Percentiles rank a stretch among this genome's conserved stretches.
These are phyloP conservation scores for Stereum hirsutum DNA, from an alignment of 1,284 basidiomycete species.

Conservation along the genomic window DNA sequence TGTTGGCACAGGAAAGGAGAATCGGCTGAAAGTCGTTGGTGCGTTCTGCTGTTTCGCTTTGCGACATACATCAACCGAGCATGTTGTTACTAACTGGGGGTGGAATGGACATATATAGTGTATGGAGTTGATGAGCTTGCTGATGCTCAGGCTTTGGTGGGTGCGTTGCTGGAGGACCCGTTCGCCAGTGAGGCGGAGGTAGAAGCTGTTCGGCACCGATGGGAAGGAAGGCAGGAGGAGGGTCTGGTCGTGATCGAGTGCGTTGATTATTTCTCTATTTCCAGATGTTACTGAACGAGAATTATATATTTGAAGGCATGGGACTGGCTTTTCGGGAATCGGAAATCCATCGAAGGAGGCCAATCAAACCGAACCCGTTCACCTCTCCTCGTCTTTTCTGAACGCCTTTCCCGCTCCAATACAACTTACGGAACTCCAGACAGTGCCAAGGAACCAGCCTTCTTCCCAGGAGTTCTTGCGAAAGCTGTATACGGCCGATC, in stretches of 20 bases:
- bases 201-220: constrained; percentile 18
- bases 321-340: background rate
- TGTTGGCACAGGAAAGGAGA: background rate
- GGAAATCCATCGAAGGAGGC: too few relatives aligned
- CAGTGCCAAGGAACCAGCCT: constrained; percentile 14
- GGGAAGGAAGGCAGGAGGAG: constrained; percentile 33
- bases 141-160: constrained; percentile 45
- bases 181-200: constrained; percentile 41
- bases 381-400: constrained; percentile 41
- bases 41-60: background rate
- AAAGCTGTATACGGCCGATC: constrained; percentile 38
- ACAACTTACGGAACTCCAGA: constrained; percentile 35
- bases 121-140: constrained; percentile 44
- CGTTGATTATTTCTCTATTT: background rate
- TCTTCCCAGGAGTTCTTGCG: constrained; percentile 11
- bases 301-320: background rate
- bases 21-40: background rate
- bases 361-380: constrained; percentile 12
- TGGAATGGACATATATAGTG: constrained; percentile 27
- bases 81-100: background rate
- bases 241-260: constrained; percentile 11
- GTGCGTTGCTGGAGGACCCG: constrained; percentile 60
- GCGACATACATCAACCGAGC: background rate
- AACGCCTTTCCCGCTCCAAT: constrained; percentile 39
- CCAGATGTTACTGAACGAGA: background rate